Evolutionary conservation across 1,284 basidiomycete species (phyloP).

Genomic region (Crucibulum parvulum): DNA sequence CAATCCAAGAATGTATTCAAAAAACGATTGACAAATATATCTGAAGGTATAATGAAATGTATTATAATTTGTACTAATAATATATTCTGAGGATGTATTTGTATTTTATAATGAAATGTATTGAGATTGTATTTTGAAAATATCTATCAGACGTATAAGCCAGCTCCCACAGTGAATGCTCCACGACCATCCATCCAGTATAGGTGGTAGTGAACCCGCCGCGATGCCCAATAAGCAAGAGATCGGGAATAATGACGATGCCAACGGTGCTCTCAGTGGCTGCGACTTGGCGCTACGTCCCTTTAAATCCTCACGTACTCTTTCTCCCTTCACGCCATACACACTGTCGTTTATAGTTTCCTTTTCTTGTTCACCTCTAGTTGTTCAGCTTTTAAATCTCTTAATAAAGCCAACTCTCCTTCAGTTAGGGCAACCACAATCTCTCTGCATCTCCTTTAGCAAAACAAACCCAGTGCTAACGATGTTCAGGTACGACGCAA

Average conservation of each 20-base stretch:
- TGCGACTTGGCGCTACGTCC: not conserved
- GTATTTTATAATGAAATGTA: too few relatives aligned
- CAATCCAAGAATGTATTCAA: too few relatives aligned
- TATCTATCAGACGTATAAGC: too few relatives aligned
- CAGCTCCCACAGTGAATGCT: too few relatives aligned
- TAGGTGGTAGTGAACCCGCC: slow-evolving; percentile 60
- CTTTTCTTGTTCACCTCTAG: not conserved
- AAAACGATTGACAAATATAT: too few relatives aligned
- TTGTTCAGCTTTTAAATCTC: slow-evolving; percentile 24
- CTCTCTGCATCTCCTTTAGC: slow-evolving; percentile 13
- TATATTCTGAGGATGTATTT: too few relatives aligned
- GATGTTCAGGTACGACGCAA: too few relatives aligned
- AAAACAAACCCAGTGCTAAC: too few relatives aligned
- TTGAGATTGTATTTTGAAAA: too few relatives aligned
- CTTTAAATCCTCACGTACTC: not conserved
- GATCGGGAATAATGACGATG: slow-evolving; percentile 48
- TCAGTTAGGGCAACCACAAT: slow-evolving; percentile 73
- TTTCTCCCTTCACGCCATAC: not conserved
- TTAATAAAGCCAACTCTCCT: slow-evolving; percentile 72
- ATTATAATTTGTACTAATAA: too few relatives aligned
- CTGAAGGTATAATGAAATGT: too few relatives aligned
- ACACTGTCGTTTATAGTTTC: not conserved
- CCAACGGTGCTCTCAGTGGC: slow-evolving; percentile 10
- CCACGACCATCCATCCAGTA: slow-evolving; percentile 74
- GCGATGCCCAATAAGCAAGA: slow-evolving; percentile 60